phyloP scores from a whole-genome alignment of 495 filamentous ascomycete genomes.

The Clavariopsis aquatica region DNA sequence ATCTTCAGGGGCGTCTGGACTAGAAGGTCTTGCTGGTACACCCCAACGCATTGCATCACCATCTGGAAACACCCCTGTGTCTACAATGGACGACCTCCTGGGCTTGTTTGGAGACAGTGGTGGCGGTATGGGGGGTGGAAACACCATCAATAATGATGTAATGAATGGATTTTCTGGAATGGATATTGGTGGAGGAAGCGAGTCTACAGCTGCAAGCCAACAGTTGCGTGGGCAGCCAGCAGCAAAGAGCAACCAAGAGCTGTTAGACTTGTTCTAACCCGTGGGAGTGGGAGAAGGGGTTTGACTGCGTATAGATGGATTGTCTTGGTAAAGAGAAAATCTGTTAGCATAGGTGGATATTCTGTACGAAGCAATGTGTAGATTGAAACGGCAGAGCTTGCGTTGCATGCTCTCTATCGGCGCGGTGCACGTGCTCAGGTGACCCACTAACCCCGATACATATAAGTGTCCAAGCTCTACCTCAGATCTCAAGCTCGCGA shows the following conservation, averaged over 20 bases:
- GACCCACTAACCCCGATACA: background rate
- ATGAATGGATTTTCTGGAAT: constrained; percentile 85
- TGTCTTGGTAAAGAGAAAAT: constrained; percentile 13
- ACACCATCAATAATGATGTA: constrained; percentile 50
- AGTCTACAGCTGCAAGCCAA: constrained; percentile 58
- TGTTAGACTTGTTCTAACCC: constrained; percentile 80
- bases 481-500: no score
- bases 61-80: constrained; percentile 43
- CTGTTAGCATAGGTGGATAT: background rate
- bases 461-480: background rate
- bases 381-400: background rate
- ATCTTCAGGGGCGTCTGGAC: constrained; percentile 60
- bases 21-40: constrained; percentile 75
- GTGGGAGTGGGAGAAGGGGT: background rate
- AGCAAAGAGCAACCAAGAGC: constrained; percentile 72
- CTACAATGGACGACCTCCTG: constrained; percentile 85
- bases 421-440: background rate
- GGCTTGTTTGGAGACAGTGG: constrained; percentile 58
- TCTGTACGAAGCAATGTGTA: constrained; percentile 17
- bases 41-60: constrained; percentile 77
- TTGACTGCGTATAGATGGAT: background rate
- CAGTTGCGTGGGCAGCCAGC: constrained; percentile 44
- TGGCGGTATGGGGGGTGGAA: constrained; percentile 45
- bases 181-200: constrained; percentile 57
- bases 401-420: background rate